Percentiles rank a stretch among this genome's conserved stretches.
Conservation (phyloP, 208 protist genomes). For the Angomonas ambiguus region DNA sequence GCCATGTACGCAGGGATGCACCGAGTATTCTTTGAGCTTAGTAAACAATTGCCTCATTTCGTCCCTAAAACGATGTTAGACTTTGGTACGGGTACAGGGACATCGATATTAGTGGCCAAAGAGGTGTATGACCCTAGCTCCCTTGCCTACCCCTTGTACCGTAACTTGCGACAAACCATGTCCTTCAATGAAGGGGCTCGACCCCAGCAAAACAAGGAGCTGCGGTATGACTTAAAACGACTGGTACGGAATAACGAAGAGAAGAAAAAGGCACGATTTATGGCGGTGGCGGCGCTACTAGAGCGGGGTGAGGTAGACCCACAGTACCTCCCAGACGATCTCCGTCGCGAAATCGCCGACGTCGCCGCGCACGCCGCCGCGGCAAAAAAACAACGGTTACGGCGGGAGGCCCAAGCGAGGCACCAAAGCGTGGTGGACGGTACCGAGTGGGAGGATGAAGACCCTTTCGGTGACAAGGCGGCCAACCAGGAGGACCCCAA, state of each 20-base stretch:
- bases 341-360: constrained; percentile 66
- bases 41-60: constrained; percentile 84
- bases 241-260: constrained; percentile 77
- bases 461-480: constrained; percentile 43
- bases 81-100: constrained; percentile 83
- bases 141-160: constrained; percentile 84
- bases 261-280: constrained; percentile 83
- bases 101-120: constrained; percentile 79
- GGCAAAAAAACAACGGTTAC: constrained; percentile 44
- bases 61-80: constrained; percentile 86
- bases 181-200: constrained; percentile 55
- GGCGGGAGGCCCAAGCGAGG: constrained; percentile 53
- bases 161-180: constrained; percentile 80
- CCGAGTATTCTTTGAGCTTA: constrained; percentile 83
- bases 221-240: constrained; percentile 67
- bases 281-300: constrained; percentile 80
- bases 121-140: constrained; percentile 84
- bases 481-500: constrained; percentile 38
- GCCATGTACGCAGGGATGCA: constrained; percentile 89
- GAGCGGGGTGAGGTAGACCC: constrained; percentile 73
- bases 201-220: constrained; percentile 49
- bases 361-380: constrained; percentile 54
- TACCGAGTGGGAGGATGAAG: constrained; percentile 75
- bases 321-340: constrained; percentile 58
- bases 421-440: constrained; percentile 76